These are phyloP conservation scores for Candida sanyaensis DNA, from an alignment of 1,139 yeast genomes.

Conservation along the genomic window DNA sequence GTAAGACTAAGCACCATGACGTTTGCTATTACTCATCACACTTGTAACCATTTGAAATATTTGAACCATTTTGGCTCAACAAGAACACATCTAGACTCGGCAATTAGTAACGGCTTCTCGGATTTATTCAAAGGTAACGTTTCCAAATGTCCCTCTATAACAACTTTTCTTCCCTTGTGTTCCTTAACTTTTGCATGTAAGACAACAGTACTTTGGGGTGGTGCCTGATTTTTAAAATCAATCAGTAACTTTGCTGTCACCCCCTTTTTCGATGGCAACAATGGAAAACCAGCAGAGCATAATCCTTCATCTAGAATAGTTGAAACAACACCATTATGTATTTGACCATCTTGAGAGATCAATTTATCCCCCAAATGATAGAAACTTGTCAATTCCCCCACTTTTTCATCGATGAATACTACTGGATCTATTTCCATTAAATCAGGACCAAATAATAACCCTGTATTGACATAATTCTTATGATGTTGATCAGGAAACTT, in stretches of 20 bases:
- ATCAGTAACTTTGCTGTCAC: conserved; percentile 81
- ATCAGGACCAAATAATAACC: conserved; percentile 61
- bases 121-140: conserved; percentile 36
- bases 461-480: conserved; percentile 64
- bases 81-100: conserved; percentile 60
- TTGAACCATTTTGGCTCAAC: conserved; percentile 85
- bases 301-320: conserved; percentile 85
- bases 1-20: background rate
- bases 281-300: conserved; percentile 83
- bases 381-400: conserved; percentile 56
- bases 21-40: conserved; percentile 6
- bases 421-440: conserved; percentile 70
- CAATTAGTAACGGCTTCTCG: conserved; percentile 40
- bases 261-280: conserved; percentile 83
- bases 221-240: conserved; percentile 65
- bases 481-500: conserved; percentile 64
- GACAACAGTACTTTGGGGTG: conserved; percentile 66
- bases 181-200: conserved; percentile 69
- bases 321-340: conserved; percentile 87
- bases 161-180: conserved; percentile 76
- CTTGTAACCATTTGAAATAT: conserved; percentile 61
- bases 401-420: conserved; percentile 47
- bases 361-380: conserved; percentile 71
- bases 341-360: conserved; percentile 67
- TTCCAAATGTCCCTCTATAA: conserved; percentile 65